A percentile compares a stretch with the other conserved stretches of the same genome.
phyloP scores from a whole-genome alignment of 108 stramenopile genomes.

The Nitzschia sp. region DNA sequence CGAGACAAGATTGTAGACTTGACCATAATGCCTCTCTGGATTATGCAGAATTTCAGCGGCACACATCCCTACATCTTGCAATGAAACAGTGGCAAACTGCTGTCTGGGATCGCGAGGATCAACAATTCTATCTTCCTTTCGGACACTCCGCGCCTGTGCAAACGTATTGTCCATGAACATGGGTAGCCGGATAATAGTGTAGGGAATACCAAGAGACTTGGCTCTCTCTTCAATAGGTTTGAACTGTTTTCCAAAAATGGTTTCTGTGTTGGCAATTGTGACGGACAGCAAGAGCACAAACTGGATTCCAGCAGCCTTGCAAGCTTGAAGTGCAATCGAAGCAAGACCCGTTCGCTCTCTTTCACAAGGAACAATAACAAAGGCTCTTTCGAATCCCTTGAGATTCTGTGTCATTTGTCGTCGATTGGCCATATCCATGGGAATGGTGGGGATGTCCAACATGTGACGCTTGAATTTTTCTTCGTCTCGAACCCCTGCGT shows the following conservation, averaged over 20 bases:
- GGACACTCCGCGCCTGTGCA: conserved; percentile 3
- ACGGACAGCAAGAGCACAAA: conserved; percentile 26
- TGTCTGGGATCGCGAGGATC: conserved; percentile 22
- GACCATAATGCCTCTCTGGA: conserved; percentile 7
- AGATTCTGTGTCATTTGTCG: conserved; percentile 10
- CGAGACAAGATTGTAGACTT: conserved; percentile 32
- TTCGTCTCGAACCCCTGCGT: conserved; percentile 12
- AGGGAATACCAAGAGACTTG: conserved; percentile 13
- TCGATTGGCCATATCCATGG: conserved; percentile 20
- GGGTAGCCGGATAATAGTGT: conserved; percentile 28
- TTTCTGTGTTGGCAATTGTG: conserved; percentile 24
- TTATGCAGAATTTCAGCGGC: conserved; percentile 25
- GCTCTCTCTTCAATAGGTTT: conserved; percentile 20
- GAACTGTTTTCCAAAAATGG: conserved; percentile 33
- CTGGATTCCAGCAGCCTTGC: conserved; percentile 27
- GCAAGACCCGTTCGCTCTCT: conserved; percentile 17
- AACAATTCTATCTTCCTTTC: conserved; percentile 3
- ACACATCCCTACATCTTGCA: conserved; percentile 28
- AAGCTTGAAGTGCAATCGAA: conserved; percentile 27
- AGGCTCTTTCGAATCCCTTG: conserved; percentile 24
- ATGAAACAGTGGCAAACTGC: conserved; percentile 6
- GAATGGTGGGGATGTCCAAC: conserved; percentile 8
- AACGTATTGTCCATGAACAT: conserved; percentile 32
- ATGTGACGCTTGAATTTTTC: conserved; percentile 12
- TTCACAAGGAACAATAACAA: conserved; percentile 25